Conservation (phyloP, 2,329 filamentous ascomycete genomes). For the Pyrenophora tritici-repentis region DNA sequence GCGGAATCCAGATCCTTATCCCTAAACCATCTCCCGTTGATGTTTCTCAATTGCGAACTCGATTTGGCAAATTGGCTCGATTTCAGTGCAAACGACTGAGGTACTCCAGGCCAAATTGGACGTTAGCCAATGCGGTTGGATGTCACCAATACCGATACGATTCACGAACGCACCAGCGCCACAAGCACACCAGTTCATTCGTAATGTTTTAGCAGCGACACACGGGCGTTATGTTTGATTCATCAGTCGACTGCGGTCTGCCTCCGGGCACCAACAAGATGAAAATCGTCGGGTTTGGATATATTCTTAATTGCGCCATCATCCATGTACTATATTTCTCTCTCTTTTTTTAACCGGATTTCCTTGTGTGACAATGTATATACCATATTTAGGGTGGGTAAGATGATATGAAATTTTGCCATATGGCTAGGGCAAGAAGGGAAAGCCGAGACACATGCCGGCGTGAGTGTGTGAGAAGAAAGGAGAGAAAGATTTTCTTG, state of each 20-base stretch:
- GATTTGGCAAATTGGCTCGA: background rate
- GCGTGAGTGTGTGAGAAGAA: conserved; percentile 6
- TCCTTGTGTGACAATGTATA: conserved; percentile 35
- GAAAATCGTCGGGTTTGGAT: conserved; percentile 9
- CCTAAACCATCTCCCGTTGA: conserved; percentile 7
- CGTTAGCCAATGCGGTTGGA: conserved; percentile 20
- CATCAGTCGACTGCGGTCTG: background rate
- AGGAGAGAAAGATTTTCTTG: conserved; percentile 1
- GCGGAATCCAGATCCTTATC: conserved; percentile 43
- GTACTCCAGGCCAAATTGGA: conserved; percentile 6
- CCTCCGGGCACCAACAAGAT: background rate
- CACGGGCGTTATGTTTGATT: conserved; percentile 21
- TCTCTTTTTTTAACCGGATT: conserved; percentile 17
- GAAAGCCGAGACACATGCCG: conserved; percentile 10
- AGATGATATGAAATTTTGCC: conserved; percentile 1
- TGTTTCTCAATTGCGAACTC: background rate
- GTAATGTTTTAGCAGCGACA: conserved; percentile 29
- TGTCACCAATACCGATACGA: conserved; percentile 31
- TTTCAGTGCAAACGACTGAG: conserved; percentile 3
- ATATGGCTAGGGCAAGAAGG: conserved; percentile 5
- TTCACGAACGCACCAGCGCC: conserved; percentile 29
- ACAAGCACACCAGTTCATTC: conserved; percentile 17
- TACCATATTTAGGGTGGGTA: conserved; percentile 15
- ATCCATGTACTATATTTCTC: conserved; percentile 28
- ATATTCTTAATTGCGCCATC: conserved; percentile 24